Conservation (phyloP, 768 basidiomycete species). For the Tricholoma sp. region DNA sequence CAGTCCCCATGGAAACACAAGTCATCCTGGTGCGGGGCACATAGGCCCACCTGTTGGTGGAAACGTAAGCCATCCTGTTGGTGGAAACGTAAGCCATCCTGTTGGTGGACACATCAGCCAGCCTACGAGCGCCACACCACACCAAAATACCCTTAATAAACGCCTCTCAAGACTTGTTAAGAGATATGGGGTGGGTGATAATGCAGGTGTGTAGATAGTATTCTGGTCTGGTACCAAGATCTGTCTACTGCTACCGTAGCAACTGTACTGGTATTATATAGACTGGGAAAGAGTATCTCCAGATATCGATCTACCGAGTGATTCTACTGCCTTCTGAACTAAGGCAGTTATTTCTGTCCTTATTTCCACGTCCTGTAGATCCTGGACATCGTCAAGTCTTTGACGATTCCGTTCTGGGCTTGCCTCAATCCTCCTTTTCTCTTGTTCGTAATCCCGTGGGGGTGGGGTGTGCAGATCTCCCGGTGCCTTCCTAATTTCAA, state of each 20-base stretch:
- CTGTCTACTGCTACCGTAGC: constrained; percentile 1
- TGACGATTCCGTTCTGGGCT: constrained; percentile 14
- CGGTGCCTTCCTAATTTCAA: constrained; percentile 25
- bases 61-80: no score
- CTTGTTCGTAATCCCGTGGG: constrained; percentile 7
- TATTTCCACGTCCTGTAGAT: constrained; percentile 15
- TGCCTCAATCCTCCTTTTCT: constrained; percentile 9
- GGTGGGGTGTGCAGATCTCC: not conserved
- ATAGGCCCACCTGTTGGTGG: no score
- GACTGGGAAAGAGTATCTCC: constrained; percentile 26
- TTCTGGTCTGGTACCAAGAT: not conserved
- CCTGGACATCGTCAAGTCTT: constrained; percentile 14
- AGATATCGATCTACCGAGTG: constrained; percentile 46
- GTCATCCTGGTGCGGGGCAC: not conserved
- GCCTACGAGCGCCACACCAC: not conserved
- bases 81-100: no score
- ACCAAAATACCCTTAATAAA: constrained; percentile 9
- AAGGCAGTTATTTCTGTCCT: constrained; percentile 52
- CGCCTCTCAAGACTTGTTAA: constrained; percentile 14
- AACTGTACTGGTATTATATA: constrained; percentile 9
- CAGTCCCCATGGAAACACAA: not conserved
- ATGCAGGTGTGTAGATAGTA: not conserved
- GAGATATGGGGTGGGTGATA: constrained; percentile 9
- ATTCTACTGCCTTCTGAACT: constrained; percentile 49
- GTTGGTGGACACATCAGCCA: not conserved